Evolutionary conservation across 2,329 filamentous ascomycete species (phyloP), one percentile per base, ranked within the genome.

Genomic region (Sodiomyces alkalinus): DNA sequence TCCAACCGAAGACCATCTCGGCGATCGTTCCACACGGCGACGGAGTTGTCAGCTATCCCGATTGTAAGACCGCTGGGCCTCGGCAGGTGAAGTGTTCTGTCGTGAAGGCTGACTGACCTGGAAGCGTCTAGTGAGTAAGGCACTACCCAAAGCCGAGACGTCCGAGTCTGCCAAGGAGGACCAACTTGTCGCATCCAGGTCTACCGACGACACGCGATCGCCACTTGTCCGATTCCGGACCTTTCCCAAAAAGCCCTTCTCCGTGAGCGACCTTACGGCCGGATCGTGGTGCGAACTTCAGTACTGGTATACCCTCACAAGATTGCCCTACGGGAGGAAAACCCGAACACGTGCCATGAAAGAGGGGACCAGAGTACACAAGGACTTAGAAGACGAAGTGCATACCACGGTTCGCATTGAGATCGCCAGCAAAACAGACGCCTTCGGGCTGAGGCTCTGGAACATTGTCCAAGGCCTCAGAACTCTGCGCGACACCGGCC

Each of bases 261-360:
- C 80, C 0, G 90, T 96, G 1, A 85, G 81, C 3, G 90, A 98
- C 49, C 56, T 96, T 15, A 73, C 86, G 1, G 79, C 82, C 1
- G 86, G 86, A 3, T 77, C 86, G 6, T 98, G 90, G 90, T 98
- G 90, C 49, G 87, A 98, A 52, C 52, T 96, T 33, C 86, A 96
- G 49, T 92, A 93, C 44, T 85, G 74, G 62, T 94, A 92, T 53
- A 81, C 74, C 0, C 63, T 98, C 30, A 80, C 75, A 3, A 74
- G 71, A 30, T 71, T 70, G 4, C 67, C 65, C 0, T 59, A 77
- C 44, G 90, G 87, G 1, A 70, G 69, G 32, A 86, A 80, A 47
- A 77, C 68, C 30, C 63, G 63, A 19, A 96, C 86, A 1, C 52
- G 68, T 3, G 83, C 82, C 1, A 98, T 98, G 90, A 77, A 74